A percentile compares a stretch with the other conserved stretches of the same genome.
phyloP scores from a whole-genome alignment of 2,329 filamentous ascomycete genomes.

The Fusarium sarcochroum region DNA sequence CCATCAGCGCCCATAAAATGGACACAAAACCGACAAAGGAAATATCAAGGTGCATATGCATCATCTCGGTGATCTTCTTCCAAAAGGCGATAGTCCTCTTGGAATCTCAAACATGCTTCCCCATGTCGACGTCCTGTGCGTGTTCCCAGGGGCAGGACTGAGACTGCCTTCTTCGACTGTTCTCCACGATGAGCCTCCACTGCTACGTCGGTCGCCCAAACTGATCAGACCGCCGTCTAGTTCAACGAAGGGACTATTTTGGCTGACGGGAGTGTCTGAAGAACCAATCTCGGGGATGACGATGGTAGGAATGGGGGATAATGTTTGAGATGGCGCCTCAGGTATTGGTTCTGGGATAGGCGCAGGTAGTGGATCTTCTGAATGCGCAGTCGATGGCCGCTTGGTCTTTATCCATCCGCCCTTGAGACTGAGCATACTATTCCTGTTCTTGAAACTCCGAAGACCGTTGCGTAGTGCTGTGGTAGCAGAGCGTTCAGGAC shows the following conservation, averaged over 20 bases:
- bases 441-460: constrained; percentile 36
- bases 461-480: constrained; percentile 39
- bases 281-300: constrained; percentile 12
- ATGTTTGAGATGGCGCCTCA: neutral
- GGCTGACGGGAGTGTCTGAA: constrained; percentile 8
- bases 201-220: constrained; percentile 22
- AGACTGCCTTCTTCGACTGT: constrained; percentile 9
- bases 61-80: neutral
- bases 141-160: constrained; percentile 22
- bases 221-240: neutral
- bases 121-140: constrained; percentile 10
- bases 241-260: constrained; percentile 7
- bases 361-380: neutral
- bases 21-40: neutral
- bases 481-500: constrained; percentile 15
- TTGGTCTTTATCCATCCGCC: constrained; percentile 50
- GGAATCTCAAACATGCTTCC: constrained; percentile 17
- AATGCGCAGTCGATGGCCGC: neutral
- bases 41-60: neutral
- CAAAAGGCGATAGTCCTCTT: constrained; percentile 10
- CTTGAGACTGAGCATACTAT: constrained; percentile 46
- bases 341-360: neutral
- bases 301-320: constrained; percentile 7
- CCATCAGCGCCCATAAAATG: constrained; percentile 3
- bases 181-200: constrained; percentile 25